phyloP scores from a whole-genome alignment of 371 early-diverging fungal species.

The Syncephalis fuscata region DNA sequence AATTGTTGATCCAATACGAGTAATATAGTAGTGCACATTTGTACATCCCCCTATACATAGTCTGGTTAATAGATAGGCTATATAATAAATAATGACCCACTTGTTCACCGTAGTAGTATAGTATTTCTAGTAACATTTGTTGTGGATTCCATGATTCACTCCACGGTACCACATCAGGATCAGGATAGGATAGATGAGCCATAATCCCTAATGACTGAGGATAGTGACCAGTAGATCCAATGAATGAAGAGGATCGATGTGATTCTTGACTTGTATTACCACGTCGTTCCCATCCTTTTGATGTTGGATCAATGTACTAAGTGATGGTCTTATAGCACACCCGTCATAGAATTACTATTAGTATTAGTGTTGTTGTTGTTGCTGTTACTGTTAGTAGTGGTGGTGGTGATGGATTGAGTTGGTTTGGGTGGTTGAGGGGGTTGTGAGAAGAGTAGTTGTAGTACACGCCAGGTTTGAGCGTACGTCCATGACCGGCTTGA shows the following conservation, averaged over 20 bases:
- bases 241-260: too few species aligned
- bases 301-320: neutral
- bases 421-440: slow-evolving; percentile 7
- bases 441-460: slow-evolving; percentile 40
- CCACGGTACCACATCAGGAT: neutral
- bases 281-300: neutral
- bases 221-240: slow-evolving; percentile 1
- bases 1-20: slow-evolving; percentile 30
- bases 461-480: slow-evolving; percentile 68
- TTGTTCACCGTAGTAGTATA: slow-evolving; percentile 61
- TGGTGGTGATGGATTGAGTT: too few species aligned
- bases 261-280: too few species aligned
- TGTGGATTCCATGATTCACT: slow-evolving; percentile 3
- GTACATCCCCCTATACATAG: slow-evolving; percentile 53
- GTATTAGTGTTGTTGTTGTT: too few species aligned
- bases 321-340: neutral
- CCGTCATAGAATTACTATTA: neutral
- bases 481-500: slow-evolving; percentile 15
- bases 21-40: slow-evolving; percentile 63
- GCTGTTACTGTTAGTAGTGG: too few species aligned
- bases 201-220: neutral
- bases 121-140: slow-evolving; percentile 26
- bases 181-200: slow-evolving; percentile 8
- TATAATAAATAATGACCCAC: too few species aligned
- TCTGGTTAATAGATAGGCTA: too few species aligned